Evolutionary conservation across 2,329 filamentous ascomycete species (phyloP).

Genomic region (Scedosporium boydii): DNA sequence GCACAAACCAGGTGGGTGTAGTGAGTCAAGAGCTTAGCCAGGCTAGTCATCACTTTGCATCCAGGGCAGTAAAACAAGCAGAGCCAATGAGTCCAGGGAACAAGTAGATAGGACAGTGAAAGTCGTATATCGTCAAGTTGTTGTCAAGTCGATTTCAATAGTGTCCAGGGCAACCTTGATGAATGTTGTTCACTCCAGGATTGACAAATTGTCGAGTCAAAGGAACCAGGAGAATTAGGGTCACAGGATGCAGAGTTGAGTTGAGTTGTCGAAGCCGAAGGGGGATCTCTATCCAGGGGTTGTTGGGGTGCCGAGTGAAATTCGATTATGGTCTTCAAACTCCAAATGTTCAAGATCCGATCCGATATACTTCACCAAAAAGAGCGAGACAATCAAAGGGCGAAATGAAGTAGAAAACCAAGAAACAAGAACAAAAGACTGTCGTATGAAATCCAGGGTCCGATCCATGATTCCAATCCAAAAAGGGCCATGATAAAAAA

Average conservation of each 20-base stretch:
- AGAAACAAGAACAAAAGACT: constrained; percentile 8
- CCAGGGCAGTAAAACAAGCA: neutral
- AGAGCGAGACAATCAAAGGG: neutral
- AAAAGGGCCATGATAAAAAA: neutral
- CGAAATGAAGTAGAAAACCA: constrained; percentile 8
- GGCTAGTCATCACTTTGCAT: neutral
- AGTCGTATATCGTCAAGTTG: too few species aligned
- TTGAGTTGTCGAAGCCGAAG: neutral
- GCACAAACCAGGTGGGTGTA: constrained; percentile 12
- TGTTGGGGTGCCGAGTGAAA: neutral
- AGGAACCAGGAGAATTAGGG: neutral
- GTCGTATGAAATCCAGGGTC: neutral
- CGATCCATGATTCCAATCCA: neutral
- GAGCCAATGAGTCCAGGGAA: neutral
- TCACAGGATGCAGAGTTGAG: neutral
- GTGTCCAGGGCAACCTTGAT: too few species aligned
- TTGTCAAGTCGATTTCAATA: too few species aligned
- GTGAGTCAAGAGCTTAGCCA: neutral
- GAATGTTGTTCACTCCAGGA: too few species aligned
- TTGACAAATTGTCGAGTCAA: too few species aligned
- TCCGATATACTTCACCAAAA: neutral
- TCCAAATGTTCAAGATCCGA: neutral
- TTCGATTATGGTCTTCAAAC: too few species aligned
- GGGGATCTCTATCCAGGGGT: too few species aligned
- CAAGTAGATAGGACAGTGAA: neutral